Base-by-base conservation (phyloP, 176 grass and related monocot species). In the Oryza brachyantha region DNA sequence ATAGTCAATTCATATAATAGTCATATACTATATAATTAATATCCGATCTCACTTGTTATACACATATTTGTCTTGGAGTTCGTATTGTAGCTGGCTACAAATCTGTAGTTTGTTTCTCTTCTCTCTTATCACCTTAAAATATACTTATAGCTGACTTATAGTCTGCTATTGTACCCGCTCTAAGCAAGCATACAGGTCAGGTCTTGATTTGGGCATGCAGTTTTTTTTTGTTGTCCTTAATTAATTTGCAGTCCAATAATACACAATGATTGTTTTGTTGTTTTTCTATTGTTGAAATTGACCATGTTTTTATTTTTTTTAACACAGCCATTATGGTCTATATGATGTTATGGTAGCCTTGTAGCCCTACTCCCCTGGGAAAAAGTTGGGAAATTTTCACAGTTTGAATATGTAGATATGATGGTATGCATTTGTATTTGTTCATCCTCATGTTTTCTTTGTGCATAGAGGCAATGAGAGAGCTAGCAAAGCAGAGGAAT, bases 151-250 rank as follows among this genome's bases (percentile, higher is more conserved):
- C n/a, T n/a, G n/a, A n/a, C n/a, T n/a, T n/a, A n/a, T n/a, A n/a
- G n/a, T n/a, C n/a, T n/a, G n/a, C n/a, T n/a, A n/a, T n/a, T n/a
- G n/a, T n/a, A n/a, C n/a, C n/a, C n/a, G n/a, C n/a, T n/a, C n/a
- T n/a, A n/a, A n/a, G n/a, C n/a, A n/a, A 67, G 74, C 66, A 39
- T 71, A 37, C n/a, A 68, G 17, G 21, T 19, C 36, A 25, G 19
- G 69, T 2, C n/a, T 34, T 41, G 11, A 34, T 41, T 38, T 48
- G 25, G 38, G 29, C 41, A 64, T 43, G 55, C 10, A 2, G 1
- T 32, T 32, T 82, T 70, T 55, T 32, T 32, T 82, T 70, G 42
- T 32, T 64, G 14, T 42, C 66, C 34, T 71, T 17, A 70, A 50
- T 50, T 12, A 45, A 24, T 46, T 77, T 39, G 39, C 2, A 13